Evolutionary conservation across 306 rosid species (phyloP).

Genomic region (Parietaria judaica): DNA sequence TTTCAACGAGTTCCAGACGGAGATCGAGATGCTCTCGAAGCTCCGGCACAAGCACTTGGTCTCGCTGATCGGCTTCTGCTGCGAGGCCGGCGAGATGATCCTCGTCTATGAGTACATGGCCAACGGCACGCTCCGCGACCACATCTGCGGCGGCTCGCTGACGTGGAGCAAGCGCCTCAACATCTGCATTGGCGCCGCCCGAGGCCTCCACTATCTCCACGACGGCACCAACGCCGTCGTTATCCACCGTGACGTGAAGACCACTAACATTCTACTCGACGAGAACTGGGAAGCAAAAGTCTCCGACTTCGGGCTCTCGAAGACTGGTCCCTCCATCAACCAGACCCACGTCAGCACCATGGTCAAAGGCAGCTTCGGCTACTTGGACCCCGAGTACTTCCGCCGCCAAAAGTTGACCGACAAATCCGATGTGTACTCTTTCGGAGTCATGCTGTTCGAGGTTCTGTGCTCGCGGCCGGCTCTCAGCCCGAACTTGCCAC

Average conservation of each 20-base stretch:
- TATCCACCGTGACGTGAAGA: slow-evolving; percentile 33
- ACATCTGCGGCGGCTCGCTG: slow-evolving; percentile 24
- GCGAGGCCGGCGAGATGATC: slow-evolving; percentile 39
- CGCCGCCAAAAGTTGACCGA: slow-evolving; percentile 31
- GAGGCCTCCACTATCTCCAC: slow-evolving; percentile 36
- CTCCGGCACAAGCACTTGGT: slow-evolving; percentile 45
- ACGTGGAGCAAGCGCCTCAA: slow-evolving; percentile 38
- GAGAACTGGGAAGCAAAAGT: slow-evolving; percentile 41
- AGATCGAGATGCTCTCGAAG: slow-evolving; percentile 44
- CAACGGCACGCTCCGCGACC: slow-evolving; percentile 43
- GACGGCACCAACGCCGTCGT: slow-evolving; percentile 25
- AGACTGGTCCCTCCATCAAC: slow-evolving; percentile 23
- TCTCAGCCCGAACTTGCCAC: slow-evolving; percentile 29
- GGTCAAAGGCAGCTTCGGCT: slow-evolving; percentile 48
- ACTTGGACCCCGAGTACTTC: slow-evolving; percentile 39
- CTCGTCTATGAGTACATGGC: slow-evolving; percentile 45
- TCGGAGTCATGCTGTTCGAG: slow-evolving; percentile 42
- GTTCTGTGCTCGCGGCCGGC: slow-evolving; percentile 41
- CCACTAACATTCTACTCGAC: slow-evolving; percentile 34
- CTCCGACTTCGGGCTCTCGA: slow-evolving; percentile 40
- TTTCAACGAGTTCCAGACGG: slow-evolving; percentile 32
- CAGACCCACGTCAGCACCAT: slow-evolving; percentile 34
- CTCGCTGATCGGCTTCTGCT: slow-evolving; percentile 37
- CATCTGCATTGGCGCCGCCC: slow-evolving; percentile 38
- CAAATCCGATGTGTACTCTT: slow-evolving; percentile 41